Base-by-base conservation (phyloP, 1,284 basidiomycete genomes). In the Bjerkandera adusta region DNA sequence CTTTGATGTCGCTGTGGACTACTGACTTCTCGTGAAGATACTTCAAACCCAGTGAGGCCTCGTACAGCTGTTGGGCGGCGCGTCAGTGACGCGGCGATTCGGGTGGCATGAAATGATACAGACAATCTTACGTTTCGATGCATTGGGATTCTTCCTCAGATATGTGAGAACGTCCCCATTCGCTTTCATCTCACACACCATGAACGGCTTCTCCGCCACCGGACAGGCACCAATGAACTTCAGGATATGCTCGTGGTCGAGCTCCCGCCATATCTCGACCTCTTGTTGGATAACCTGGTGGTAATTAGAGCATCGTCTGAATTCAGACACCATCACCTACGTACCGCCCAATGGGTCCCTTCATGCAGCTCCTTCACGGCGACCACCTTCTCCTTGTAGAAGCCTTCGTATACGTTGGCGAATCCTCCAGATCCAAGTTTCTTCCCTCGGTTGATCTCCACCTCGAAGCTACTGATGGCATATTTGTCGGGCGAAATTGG, bases 1-100 rank as follows among this genome's bases (percentile, higher is more conserved):
- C 51, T 43, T 56, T 56, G 13, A 56, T n/a, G 30, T 56, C 54
- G 5, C 52, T 40, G 35, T 56, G 54, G 18, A 54, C 32, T 2
- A 56, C 50, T 18, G 33, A 24, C 4, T 50, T 22, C 16, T 36
- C 11, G 27, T 56, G 54, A 7, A 56, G 36, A 40, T 54, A 54
- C 7, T 25, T 25, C 8, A 56, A 46, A 6, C 54, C 54, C 1
- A 45, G 21, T 20, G 47, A 35, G 5, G 52, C 52, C 15, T 56
- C 52, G 16, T 45, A 42, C 3, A 54, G 39, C 54, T 56, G n/a
- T n/a, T n/a, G n/a, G n/a, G n/a, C n/a, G n/a, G n/a, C n/a, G n/a
- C n/a, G n/a, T n/a, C n/a, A n/a, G n/a, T n/a, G n/a, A n/a, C n/a
- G n/a, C n/a, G n/a, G 15, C 8, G 15, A 6, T 36, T 36, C n/a